Evolutionary conservation across 1,284 basidiomycete genomes (phyloP), one percentile per base, ranked within the genome.

Genomic region (Rhodotorula sp.): DNA sequence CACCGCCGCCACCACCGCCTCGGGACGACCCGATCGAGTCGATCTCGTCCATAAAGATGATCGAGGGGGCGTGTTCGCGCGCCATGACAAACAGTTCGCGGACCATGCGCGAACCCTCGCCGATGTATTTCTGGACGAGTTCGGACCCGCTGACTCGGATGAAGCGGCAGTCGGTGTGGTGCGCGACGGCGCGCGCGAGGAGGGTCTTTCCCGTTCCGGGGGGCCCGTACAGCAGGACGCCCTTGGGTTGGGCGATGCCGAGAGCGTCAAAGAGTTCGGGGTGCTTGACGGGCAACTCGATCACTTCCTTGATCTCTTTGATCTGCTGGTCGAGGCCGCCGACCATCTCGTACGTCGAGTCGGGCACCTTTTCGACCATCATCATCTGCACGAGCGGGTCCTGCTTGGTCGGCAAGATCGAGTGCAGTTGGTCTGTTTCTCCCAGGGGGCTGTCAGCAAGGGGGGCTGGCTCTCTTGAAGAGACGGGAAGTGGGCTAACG

Each of bases 311-410:
- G 82, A 99, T 97, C 83, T 98, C 96, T 82, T 98, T 97, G 82
- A 99, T 99, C 81, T 98, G 96, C 82, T 86, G 93, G 85, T 99
- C 96, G 72, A 99, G 87, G 80, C 96, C 96, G 63, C 96, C 96
- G 76, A 99, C 96, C 94, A 98, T 97, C 83, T 99, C 96, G 83
- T 99, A 99, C 51, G 96, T 99, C 81, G 91, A 93, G 82, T 99
- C 96, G 0, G 96, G 96, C 0, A 98, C 96, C 83, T 99, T 99
- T 84, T 99, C 96, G n/a, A 98, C 96, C 96, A 98, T 97, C 97
- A 99, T 97, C 74, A 97, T 87, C 34, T 92, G 94, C 31, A 97
- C 93, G 48, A 96, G 88, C 7, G 93, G 93, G 82, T 96, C 94
- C 77, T 96, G 90, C 84, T 97, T 96, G 85, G 94, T 96, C 1